Evolutionary conservation across 148 eudicot species (phyloP).

Genomic region (Gaultheria prostrata): DNA sequence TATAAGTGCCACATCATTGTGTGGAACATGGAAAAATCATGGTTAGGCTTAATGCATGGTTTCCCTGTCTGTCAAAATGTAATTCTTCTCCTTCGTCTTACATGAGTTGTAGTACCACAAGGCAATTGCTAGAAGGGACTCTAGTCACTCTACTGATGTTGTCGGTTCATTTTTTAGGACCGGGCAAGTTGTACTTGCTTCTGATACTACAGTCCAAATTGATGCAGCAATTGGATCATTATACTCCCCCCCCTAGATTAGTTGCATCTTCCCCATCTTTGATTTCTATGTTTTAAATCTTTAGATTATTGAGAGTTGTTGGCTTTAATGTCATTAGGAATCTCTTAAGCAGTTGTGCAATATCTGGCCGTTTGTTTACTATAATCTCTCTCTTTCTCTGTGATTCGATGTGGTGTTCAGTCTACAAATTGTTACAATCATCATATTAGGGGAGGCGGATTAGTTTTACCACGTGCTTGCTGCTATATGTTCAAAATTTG

Average conservation of each 20-base stretch:
- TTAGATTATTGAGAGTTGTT: neutral
- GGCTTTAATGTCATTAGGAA: neutral
- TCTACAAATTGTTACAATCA: neutral
- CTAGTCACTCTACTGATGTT: neutral
- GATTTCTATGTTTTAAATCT: neutral
- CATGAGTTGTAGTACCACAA: neutral
- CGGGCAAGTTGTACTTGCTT: conserved; percentile 2
- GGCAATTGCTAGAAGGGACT: conserved; percentile 1
- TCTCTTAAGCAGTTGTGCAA: neutral
- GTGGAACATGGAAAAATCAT: neutral
- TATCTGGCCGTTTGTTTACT: neutral
- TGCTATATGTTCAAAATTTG: neutral
- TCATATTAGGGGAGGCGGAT: neutral
- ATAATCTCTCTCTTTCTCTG: neutral
- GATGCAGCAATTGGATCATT: neutral
- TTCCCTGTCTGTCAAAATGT: neutral
- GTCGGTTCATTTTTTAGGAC: neutral
- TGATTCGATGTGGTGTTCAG: neutral
- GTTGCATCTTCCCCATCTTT: neutral
- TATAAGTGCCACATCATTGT: neutral
- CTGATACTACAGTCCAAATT: neutral
- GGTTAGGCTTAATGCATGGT: neutral
- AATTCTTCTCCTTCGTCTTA: neutral
- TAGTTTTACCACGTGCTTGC: neutral
- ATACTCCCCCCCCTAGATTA: neutral